Evolutionary conservation across 2,329 filamentous ascomycete genomes (phyloP).

Genomic region (Trichoderma aggressivum): DNA sequence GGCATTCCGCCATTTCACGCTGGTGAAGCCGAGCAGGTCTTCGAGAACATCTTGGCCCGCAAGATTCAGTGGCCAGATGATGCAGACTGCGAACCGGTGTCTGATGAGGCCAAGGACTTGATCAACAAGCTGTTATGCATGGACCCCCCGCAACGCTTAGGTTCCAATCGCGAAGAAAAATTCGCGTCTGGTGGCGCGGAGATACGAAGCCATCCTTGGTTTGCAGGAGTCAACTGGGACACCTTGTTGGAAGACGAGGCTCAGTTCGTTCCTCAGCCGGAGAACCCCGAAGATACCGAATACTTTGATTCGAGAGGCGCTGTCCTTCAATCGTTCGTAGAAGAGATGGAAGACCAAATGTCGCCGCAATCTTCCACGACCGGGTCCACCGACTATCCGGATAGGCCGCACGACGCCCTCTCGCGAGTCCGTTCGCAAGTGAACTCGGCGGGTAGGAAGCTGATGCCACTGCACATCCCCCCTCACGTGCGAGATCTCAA

Average conservation of each 20-base stretch:
- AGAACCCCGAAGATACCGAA: constrained; percentile 95
- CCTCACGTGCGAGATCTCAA: constrained; percentile 92
- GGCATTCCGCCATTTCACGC: constrained; percentile 94
- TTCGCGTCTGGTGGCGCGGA: constrained; percentile 82
- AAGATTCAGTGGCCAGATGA: constrained; percentile 91
- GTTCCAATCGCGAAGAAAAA: constrained; percentile 80
- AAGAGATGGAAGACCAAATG: constrained; percentile 87
- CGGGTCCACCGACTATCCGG: constrained; percentile 68
- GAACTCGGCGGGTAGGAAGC: constrained; percentile 77
- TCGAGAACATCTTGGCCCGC: constrained; percentile 89
- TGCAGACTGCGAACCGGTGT: constrained; percentile 68
- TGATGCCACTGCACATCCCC: constrained; percentile 95
- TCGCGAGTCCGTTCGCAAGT: constrained; percentile 86
- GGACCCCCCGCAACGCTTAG: constrained; percentile 76
- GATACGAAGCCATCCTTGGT: constrained; percentile 87
- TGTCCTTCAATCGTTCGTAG: constrained; percentile 85
- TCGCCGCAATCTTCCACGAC: constrained; percentile 69
- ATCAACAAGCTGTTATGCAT: constrained; percentile 89
- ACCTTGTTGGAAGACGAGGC: constrained; percentile 91
- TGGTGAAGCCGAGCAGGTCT: constrained; percentile 83
- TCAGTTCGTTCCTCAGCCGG: constrained; percentile 86
- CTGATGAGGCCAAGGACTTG: constrained; percentile 84
- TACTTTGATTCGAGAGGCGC: constrained; percentile 94
- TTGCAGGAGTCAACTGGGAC: constrained; percentile 82
- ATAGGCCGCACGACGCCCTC: constrained; percentile 90